Percentiles rank a stretch among this genome's conserved stretches.
Evolutionary conservation across 179 eudicot genomes (phyloP).

Genomic region (Corrigiola litoralis): DNA sequence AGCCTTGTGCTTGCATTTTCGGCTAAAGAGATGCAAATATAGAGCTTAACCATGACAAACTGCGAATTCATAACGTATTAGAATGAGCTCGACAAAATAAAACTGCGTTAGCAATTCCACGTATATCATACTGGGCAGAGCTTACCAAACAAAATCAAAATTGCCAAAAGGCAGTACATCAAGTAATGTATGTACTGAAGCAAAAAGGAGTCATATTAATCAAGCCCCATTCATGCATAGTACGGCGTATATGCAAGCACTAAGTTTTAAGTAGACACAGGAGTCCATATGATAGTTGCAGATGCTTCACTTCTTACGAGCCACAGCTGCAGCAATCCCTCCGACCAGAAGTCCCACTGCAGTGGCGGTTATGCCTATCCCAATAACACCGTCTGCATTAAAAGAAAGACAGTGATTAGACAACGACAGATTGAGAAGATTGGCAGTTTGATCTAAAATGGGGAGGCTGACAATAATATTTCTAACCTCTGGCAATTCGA

Average conservation of each 20-base stretch:
- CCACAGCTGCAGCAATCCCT: constrained; percentile 72
- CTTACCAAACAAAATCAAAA: not conserved
- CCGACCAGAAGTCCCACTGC: constrained; percentile 81
- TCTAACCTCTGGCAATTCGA: constrained; percentile 65
- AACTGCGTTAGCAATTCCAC: not conserved
- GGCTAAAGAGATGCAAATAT: too few species aligned
- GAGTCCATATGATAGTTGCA: not conserved
- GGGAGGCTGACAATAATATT: not conserved
- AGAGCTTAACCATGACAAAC: too few species aligned
- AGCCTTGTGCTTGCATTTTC: too few species aligned
- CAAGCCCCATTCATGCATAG: constrained; percentile 6
- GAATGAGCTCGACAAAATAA: too few species aligned
- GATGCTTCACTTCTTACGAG: constrained; percentile 47
- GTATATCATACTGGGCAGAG: too few species aligned
- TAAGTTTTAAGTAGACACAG: constrained; percentile 8
- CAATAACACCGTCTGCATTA: constrained; percentile 76
- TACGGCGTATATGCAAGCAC: constrained; percentile 10
- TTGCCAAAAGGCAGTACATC: constrained; percentile 13
- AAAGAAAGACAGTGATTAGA: not conserved
- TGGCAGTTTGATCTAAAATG: not conserved
- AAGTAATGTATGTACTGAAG: constrained; percentile 2
- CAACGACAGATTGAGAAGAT: not conserved
- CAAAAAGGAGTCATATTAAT: too few species aligned
- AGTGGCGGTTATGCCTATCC: constrained; percentile 86
- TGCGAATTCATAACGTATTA: too few species aligned